Evolutionary conservation across 2,329 filamentous ascomycete species (phyloP).

Genomic region (Geosmithia morbida): DNA sequence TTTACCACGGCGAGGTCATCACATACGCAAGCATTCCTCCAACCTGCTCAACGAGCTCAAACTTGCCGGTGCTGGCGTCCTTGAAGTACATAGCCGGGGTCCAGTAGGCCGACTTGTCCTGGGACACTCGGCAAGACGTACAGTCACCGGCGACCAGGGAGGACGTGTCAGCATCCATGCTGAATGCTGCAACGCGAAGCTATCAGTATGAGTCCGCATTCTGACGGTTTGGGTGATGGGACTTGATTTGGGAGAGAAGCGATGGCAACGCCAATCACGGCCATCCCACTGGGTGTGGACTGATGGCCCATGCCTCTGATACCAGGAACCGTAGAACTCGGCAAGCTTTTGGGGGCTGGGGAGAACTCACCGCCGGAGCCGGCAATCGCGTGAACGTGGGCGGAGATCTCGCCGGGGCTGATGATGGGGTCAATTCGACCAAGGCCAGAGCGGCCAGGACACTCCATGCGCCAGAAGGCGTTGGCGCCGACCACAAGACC

Average conservation of each 20-base stretch:
- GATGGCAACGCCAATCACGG: too few species aligned
- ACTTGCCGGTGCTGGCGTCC: slow-evolving; percentile 46
- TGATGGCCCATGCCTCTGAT: neutral
- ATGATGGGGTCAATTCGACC: slow-evolving; percentile 69
- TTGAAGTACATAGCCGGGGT: slow-evolving; percentile 66
- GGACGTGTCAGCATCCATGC: slow-evolving; percentile 36
- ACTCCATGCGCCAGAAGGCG: slow-evolving; percentile 88
- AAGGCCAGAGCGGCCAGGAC: slow-evolving; percentile 53
- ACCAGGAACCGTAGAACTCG: neutral
- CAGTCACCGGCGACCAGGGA: slow-evolving; percentile 50
- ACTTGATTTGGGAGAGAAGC: too few species aligned
- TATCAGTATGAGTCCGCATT: too few species aligned
- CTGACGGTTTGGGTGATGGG: too few species aligned
- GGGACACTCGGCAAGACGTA: slow-evolving; percentile 64
- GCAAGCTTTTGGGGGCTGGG: neutral
- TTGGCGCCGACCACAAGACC: slow-evolving; percentile 24
- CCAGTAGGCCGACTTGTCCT: slow-evolving; percentile 88
- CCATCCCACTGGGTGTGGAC: neutral
- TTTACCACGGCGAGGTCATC: neutral
- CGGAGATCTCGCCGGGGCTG: slow-evolving; percentile 38
- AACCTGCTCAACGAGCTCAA: slow-evolving; percentile 55
- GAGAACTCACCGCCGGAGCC: slow-evolving; percentile 58
- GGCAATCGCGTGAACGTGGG: slow-evolving; percentile 62
- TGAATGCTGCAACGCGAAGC: slow-evolving; percentile 40
- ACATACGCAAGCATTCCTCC: slow-evolving; percentile 79